Evolutionary conservation across 2,329 filamentous ascomycete species (phyloP).

Genomic region (Botryotinia globosa): DNA sequence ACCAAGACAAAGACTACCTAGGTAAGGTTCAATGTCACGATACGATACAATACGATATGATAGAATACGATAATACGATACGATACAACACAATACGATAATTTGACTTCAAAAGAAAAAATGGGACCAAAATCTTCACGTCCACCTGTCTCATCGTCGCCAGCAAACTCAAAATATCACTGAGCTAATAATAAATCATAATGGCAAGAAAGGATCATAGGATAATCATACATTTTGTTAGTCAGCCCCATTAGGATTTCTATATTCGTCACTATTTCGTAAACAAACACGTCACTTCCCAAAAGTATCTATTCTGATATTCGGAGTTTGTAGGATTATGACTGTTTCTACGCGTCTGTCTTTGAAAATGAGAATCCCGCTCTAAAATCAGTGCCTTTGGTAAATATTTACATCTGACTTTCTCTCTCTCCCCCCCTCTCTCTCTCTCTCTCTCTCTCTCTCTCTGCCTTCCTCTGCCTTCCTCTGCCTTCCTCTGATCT

Average conservation of each 20-base stretch:
- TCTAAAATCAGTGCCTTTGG: slow-evolving; percentile 70
- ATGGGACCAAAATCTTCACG: not conserved
- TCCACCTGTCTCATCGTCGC: not conserved
- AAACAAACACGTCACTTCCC: slow-evolving; percentile 10
- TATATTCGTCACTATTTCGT: not conserved
- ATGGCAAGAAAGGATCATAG: slow-evolving; percentile 24
- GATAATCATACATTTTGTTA: slow-evolving; percentile 28
- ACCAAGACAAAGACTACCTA: not conserved
- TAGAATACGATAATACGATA: too few relatives aligned
- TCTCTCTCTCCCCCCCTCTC: not conserved
- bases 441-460: not conserved
- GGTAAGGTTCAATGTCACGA: not conserved
- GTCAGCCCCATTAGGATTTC: slow-evolving; percentile 12
- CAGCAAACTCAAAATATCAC: not conserved
- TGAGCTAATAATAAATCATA: not conserved
- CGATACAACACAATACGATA: not conserved
- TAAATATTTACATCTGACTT: slow-evolving; percentile 55
- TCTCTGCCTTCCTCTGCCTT: not conserved
- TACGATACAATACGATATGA: not conserved
- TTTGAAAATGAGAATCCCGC: slow-evolving; percentile 77
- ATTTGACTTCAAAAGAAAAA: not conserved
- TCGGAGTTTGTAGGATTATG: slow-evolving; percentile 58
- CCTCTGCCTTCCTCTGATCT: not conserved
- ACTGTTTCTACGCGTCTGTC: slow-evolving; percentile 90
- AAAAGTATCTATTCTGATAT: slow-evolving; percentile 8